Percentiles rank a stretch among this genome's conserved stretches.
These are phyloP conservation scores for Scedosporium dehoogii DNA, from an alignment of 2,329 filamentous ascomycete species.

Conservation along the genomic window DNA sequence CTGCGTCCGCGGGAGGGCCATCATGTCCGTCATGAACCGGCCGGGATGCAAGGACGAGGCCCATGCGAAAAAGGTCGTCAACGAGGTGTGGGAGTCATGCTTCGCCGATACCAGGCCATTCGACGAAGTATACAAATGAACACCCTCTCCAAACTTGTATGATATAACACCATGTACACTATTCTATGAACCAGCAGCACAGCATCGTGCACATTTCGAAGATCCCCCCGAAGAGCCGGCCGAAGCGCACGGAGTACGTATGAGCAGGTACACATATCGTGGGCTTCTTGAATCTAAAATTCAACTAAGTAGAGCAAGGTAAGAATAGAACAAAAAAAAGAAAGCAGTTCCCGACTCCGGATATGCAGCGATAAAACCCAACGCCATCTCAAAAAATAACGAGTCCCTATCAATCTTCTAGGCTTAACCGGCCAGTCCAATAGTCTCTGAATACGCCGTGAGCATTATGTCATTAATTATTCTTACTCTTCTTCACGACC, in stretches of 20 bases:
- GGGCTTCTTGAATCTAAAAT: not conserved
- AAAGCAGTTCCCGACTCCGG: not conserved
- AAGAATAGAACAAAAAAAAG: not conserved
- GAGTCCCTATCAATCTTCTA: not conserved
- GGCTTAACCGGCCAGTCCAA: not conserved
- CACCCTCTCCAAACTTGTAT: not conserved
- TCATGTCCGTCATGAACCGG: slow-evolving; percentile 66
- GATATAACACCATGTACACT: slow-evolving; percentile 2
- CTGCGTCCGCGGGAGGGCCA: slow-evolving; percentile 75
- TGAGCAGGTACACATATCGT: not conserved
- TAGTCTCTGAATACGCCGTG: slow-evolving; percentile 7
- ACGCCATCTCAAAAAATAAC: not conserved
- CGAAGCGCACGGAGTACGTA: not conserved
- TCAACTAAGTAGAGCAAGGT: not conserved
- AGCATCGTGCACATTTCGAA: not conserved
- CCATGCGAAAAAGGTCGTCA: slow-evolving; percentile 79
- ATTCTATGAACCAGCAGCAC: not conserved
- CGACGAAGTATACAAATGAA: slow-evolving; percentile 82
- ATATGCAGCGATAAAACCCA: slow-evolving; percentile 1
- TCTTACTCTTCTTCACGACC: not conserved
- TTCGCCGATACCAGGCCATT: slow-evolving; percentile 91
- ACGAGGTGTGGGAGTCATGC: slow-evolving; percentile 98
- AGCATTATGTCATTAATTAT: not conserved
- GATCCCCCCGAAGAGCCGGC: not conserved
- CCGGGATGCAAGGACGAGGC: slow-evolving; percentile 76